Base-by-base conservation (phyloP, 2,329 filamentous ascomycete species). In the Diplodia scrobiculata region DNA sequence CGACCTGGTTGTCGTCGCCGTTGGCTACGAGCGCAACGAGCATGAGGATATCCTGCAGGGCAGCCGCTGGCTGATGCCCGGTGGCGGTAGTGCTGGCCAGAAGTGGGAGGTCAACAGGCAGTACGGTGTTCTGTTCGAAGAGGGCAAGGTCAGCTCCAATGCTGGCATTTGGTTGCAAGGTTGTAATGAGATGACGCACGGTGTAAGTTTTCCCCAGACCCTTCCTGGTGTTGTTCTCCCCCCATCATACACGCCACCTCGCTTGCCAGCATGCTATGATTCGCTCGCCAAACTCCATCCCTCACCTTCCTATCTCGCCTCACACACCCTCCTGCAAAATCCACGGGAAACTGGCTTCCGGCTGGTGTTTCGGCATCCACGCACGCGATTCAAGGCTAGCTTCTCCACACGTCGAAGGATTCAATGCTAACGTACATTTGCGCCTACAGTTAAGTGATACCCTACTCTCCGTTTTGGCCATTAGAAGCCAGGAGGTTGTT, bases 151-250 rank as follows among this genome's bases (percentile, higher is more conserved):
- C 38, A 84, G 87, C n/a, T 75, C 83, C 0, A 86, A 88, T 52
- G 89, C 91, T 14, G 93, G 93, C 3, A 83, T 98, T 67, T 98
- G 91, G 89, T 82, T 98, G 72, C 95, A 98, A 77, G 94, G 94
- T 36, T 97, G 93, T 80, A 96, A 92, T 76, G 93, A 98, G 81
- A 87, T 84, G 68, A 96, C 92, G 38, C 94, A 98, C 77, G 94
- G 94, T 67, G 90, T 94, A 85, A 87, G 90, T 87, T 50, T 63
- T 63, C 17, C 13, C 36, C 54, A 25, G 9, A 48, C 34, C 48
- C 25, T 41, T 65, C 29, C 7, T 25, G 19, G 1, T 47, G 13
- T 25, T 29, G 21, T 58, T 36, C 17, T 21, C 47, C 9, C 29
- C 41, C 25, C 17, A 48, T 27, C 55, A 32, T 7, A 34, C 41